A percentile compares a stretch with the other conserved stretches of the same genome.
Evolutionary conservation across 1,139 yeast genomes (phyloP).

Genomic region (Debaryomyces psychrophilus): DNA sequence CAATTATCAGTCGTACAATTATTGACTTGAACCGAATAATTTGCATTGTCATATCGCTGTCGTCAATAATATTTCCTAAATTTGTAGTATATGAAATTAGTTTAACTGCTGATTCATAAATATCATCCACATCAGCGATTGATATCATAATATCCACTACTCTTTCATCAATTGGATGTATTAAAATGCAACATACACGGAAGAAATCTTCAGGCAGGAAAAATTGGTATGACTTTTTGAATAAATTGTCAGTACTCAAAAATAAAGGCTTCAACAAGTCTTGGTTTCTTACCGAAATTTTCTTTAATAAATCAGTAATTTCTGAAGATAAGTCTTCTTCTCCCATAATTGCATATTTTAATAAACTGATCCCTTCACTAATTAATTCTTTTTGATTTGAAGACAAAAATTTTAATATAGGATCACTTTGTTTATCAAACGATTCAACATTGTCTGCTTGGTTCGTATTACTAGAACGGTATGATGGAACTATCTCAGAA

Average conservation of each 20-base stretch:
- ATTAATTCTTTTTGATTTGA: slow-evolving; percentile 32
- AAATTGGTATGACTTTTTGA: slow-evolving; percentile 27
- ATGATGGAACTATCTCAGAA: not conserved
- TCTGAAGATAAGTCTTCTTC: slow-evolving; percentile 38
- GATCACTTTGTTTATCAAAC: slow-evolving; percentile 37
- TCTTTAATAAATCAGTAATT: slow-evolving; percentile 24
- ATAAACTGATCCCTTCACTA: slow-evolving; percentile 40
- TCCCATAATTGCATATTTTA: slow-evolving; percentile 43
- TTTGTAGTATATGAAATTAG: slow-evolving; percentile 36
- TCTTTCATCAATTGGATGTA: slow-evolving; percentile 27
- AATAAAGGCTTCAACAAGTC: slow-evolving; percentile 34
- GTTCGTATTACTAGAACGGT: not conserved
- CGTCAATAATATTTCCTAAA: slow-evolving; percentile 35
- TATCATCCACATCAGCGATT: slow-evolving; percentile 29
- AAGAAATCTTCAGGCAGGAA: slow-evolving; percentile 40
- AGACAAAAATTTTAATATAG: slow-evolving; percentile 39
- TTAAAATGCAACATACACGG: slow-evolving; percentile 35
- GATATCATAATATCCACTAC: slow-evolving; percentile 28
- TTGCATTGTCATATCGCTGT: slow-evolving; percentile 39
- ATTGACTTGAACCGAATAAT: slow-evolving; percentile 36
- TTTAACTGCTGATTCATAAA: slow-evolving; percentile 32
- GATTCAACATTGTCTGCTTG: not conserved
- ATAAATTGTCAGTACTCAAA: slow-evolving; percentile 28
- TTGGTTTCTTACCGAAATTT: slow-evolving; percentile 36
- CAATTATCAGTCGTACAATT: slow-evolving; percentile 33